A percentile compares a stretch with the other conserved stretches of the same genome.
These are phyloP conservation scores for Gymnopilus junonius DNA, from an alignment of 768 basidiomycete species.

Conservation along the genomic window DNA sequence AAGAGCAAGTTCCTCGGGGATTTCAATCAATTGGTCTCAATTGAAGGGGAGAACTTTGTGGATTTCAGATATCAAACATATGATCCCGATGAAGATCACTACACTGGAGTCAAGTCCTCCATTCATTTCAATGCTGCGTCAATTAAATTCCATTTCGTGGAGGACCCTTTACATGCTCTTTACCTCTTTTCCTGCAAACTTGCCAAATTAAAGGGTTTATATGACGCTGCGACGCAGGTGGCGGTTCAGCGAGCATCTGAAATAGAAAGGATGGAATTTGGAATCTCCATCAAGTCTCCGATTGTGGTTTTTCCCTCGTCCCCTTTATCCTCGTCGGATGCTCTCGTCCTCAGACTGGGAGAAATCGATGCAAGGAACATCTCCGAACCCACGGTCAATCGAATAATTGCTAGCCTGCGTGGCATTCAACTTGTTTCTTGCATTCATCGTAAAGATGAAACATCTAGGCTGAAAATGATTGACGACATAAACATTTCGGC, in stretches of 20 bases:
- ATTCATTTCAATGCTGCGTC: slow-evolving; percentile 87
- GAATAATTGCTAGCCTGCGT: slow-evolving; percentile 72
- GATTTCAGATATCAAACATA: slow-evolving; percentile 94
- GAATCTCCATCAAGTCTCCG: slow-evolving; percentile 88
- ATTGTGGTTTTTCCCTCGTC: slow-evolving; percentile 88
- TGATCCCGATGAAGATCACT: slow-evolving; percentile 70
- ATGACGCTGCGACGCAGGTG: slow-evolving; percentile 91
- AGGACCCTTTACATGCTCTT: slow-evolving; percentile 88
- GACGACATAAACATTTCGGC: slow-evolving; percentile 84
- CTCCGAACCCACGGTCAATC: slow-evolving; percentile 60
- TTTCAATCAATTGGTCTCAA: slow-evolving; percentile 88
- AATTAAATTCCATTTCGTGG: slow-evolving; percentile 86
- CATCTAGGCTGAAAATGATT: slow-evolving; percentile 79
- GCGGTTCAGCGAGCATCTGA: slow-evolving; percentile 93
- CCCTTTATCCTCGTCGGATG: slow-evolving; percentile 62
- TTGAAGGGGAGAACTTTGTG: slow-evolving; percentile 93
- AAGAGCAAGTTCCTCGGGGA: slow-evolving; percentile 55
- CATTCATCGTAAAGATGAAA: slow-evolving; percentile 50
- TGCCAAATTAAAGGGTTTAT: slow-evolving; percentile 89
- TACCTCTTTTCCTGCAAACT: slow-evolving; percentile 84
- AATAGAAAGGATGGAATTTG: slow-evolving; percentile 92
- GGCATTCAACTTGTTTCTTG: slow-evolving; percentile 86
- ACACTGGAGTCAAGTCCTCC: slow-evolving; percentile 82
- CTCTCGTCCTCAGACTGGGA: slow-evolving; percentile 82
- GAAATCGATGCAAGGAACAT: slow-evolving; percentile 85